phyloP scores from a whole-genome alignment of 164 flowering plant genomes.

The Taxillus chinensis region DNA sequence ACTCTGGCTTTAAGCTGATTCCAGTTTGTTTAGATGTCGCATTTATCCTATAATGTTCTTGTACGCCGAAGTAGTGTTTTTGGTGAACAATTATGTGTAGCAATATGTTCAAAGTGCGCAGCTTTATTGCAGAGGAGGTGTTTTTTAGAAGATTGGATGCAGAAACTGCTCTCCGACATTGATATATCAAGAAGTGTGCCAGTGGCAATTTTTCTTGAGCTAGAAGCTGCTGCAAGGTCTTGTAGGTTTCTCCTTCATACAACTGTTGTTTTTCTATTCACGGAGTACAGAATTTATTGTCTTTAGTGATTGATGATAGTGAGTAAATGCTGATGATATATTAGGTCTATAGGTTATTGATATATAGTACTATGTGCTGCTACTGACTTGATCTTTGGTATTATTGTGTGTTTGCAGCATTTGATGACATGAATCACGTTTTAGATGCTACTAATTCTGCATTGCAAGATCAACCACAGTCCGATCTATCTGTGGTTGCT shows the following conservation, averaged over 20 bases:
- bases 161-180: slow-evolving; percentile 3
- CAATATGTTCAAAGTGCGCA: neutral
- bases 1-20: no score
- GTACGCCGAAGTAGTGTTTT: no score
- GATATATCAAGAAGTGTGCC: slow-evolving; percentile 3
- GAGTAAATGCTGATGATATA: neutral
- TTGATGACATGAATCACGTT: neutral
- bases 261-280: neutral
- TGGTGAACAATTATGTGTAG: neutral
- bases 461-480: neutral
- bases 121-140: slow-evolving; percentile 3
- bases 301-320: neutral
- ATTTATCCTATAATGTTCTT: no score
- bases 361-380: neutral
- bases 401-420: neutral
- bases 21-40: no score
- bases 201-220: slow-evolving; percentile 5
- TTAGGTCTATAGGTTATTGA: neutral
- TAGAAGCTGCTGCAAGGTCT: slow-evolving; percentile 9
- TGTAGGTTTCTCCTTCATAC: slow-evolving; percentile 3
- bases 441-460: neutral
- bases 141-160: slow-evolving; percentile 3
- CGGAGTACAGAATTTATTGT: no score
- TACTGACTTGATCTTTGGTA: neutral
- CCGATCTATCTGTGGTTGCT: neutral